Conservation (phyloP, 2,329 filamentous ascomycete species). For the Scytalidium lignicola region DNA sequence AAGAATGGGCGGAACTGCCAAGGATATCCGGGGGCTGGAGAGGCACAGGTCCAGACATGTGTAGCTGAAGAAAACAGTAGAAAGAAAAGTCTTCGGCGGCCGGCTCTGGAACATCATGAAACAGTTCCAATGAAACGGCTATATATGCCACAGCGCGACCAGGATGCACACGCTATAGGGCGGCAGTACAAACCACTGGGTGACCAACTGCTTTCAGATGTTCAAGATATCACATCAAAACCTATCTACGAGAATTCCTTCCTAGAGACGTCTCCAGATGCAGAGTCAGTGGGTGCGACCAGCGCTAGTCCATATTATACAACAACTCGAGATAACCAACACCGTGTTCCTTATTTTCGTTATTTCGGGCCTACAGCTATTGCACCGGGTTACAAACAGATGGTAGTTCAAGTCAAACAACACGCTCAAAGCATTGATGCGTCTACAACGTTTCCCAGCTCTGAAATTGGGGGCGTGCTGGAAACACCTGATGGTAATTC, state of each 20-base stretch:
- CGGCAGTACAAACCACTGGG: conserved; percentile 19
- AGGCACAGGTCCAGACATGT: conserved; percentile 3
- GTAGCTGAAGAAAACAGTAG: too few relatives aligned
- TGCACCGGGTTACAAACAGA: conserved; percentile 87
- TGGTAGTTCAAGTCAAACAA: conserved; percentile 74
- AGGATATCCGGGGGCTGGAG: conserved; percentile 49
- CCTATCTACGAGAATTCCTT: conserved; percentile 14
- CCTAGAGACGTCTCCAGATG: conserved; percentile 2
- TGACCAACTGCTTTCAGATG: conserved; percentile 28
- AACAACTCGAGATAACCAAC: conserved; percentile 42
- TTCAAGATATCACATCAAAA: conserved; percentile 29
- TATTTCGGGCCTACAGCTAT: conserved; percentile 84
- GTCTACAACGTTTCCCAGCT: conserved; percentile 15
- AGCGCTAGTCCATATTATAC: conserved; percentile 8
- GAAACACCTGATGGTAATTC: background rate
- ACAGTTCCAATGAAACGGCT: too few relatives aligned
- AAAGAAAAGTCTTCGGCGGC: too few relatives aligned
- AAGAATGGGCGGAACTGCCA: conserved; percentile 66
- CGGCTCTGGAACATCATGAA: too few relatives aligned
- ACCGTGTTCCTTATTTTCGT: conserved; percentile 78
- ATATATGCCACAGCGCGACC: too few relatives aligned
- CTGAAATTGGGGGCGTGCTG: background rate
- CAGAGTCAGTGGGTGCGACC: background rate
- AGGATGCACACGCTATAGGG: conserved; percentile 2
- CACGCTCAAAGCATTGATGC: conserved; percentile 49